Base-by-base conservation (phyloP, 306 rosid species). In the Vicia sativa region DNA sequence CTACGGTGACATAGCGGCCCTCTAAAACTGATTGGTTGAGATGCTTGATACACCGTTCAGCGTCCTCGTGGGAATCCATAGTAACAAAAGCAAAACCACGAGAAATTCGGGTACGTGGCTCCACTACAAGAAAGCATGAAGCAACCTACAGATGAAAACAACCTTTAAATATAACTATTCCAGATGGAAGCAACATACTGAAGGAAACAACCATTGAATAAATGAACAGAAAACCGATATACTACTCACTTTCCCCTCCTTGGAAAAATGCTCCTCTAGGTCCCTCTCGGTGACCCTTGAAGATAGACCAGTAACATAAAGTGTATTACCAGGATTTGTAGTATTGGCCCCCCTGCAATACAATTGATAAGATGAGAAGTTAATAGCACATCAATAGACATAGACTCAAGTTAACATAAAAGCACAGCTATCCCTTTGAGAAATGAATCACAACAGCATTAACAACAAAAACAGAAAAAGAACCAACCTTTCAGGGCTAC, bases 71-170 rank as follows among this genome's bases (percentile, higher is more conserved):
- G 58, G 31, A 13, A 72, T 84, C 97, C 99, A 95, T 95, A 0
- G 97, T 87, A 63, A 95, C 78, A 74, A 95, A 95, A 43, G 99
- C 97, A 87, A 95, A 95, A 60, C 99, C 99, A 45, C 99, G 99
- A 38, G 99, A 95, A 42, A 90, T 84, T 2, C 92, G 96, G 0
- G 99, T 85, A 0, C 96, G 95, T 4, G 97, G 99, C 77, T 95
- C 99, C 72, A 95, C 87, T 71, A 95, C 99, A 15, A 95, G 99
- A 79, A 95, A 95, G 68, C 99, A 90, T 9, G 99, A 95, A 55
- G 91, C 89, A 64, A 95, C 99, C 99, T 95, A 84, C 53, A 63
- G 26, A 54, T 19, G 10, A 60, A 45, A 15, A 49, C 9, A 66
- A 43, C 13, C 7, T 69, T 19, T 29, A 23, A 72, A 0, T 38